Percentiles rank a stretch among this genome's conserved stretches.
Conservation (phyloP, 1,139 yeast species). For the Magnusiomyces paraingens region DNA sequence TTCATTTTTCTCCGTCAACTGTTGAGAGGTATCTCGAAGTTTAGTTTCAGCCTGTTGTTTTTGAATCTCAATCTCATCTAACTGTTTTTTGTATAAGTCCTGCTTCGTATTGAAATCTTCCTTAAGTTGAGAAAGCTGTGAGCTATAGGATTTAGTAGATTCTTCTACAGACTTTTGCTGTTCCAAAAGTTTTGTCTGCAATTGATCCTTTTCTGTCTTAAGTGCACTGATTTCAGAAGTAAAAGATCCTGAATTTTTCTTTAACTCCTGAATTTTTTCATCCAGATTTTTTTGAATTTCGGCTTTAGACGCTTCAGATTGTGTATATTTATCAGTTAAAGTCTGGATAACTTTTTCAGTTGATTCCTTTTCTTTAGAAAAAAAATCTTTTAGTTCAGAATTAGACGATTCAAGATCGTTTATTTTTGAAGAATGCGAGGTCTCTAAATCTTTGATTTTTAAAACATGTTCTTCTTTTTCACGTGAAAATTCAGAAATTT, state of each 20-base stretch:
- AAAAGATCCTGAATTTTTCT: not conserved
- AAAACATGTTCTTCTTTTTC: conserved; percentile 6
- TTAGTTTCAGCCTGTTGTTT: conserved; percentile 7
- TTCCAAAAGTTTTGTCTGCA: conserved; percentile 3
- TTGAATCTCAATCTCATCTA: conserved; percentile 1
- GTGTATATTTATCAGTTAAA: not conserved
- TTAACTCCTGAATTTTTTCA: not conserved
- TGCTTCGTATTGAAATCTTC: not conserved
- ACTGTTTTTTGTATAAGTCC: not conserved
- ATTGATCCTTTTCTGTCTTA: not conserved
- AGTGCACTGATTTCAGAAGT: not conserved
- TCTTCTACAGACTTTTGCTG: not conserved
- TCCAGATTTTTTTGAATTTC: not conserved
- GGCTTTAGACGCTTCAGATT: not conserved
- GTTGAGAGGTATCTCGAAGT: conserved; percentile 3
- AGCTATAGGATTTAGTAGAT: not conserved
- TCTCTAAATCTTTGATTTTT: not conserved
- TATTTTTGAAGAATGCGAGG: not conserved
- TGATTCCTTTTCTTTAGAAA: not conserved
- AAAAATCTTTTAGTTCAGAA: not conserved
- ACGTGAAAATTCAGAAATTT: not conserved
- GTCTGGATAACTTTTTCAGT: not conserved
- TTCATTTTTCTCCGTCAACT: not conserved
- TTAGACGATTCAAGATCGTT: not conserved
- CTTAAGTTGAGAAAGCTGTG: not conserved